Evolutionary conservation across 495 filamentous ascomycete species (phyloP), one percentile per base, ranked within the genome.

Genomic region (Aspergillus coremiiformis): DNA sequence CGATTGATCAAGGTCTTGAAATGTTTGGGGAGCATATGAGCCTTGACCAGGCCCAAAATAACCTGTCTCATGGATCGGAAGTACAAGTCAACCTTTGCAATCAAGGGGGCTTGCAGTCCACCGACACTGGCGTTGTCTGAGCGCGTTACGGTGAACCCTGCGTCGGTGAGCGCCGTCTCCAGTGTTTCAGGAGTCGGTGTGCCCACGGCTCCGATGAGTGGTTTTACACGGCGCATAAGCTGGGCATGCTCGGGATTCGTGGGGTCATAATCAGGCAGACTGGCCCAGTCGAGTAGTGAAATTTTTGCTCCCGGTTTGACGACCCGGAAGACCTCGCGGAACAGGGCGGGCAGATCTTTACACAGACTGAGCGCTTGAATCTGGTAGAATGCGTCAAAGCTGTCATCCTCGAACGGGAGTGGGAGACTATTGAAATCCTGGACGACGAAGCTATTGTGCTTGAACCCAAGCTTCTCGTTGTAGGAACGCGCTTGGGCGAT

Each of bases 1-100:
- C 80, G 74, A 54, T 84, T 77, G 57, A 84, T 80, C 41, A 84
- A 59, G n/a, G 78, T 76, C 70, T 77, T 78, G 70, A 84, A 83
- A 56, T 84, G 80, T 41, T 64, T 67, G 3, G 80, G 80, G 46
- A 84, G 60, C 8, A 76, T 62, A 29, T 66, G 72, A 22, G 81
- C 19, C 51, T 74, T 76, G 43, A 82, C 78, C 11, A 83, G 63
- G 5, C 66, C 74, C 27, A 78, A 64, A 32, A 82, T 78, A 15
- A 77, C 65, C 55, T 75, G 73, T 35, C 79, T 69, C 57, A 81
- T 65, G 12, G 76, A 76, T 21, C 78, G 74, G 67, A 84, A 84
- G 61, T 82, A 84, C 14, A 75, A 57, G 52, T 84, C 80, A 10
- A 80, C 79, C 43, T 74, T 78, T 48, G 82, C 79, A 58, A 84